Evolutionary conservation across 2,329 filamentous ascomycete genomes (phyloP).

Genomic region (Simplicillium aogashimaense): DNA sequence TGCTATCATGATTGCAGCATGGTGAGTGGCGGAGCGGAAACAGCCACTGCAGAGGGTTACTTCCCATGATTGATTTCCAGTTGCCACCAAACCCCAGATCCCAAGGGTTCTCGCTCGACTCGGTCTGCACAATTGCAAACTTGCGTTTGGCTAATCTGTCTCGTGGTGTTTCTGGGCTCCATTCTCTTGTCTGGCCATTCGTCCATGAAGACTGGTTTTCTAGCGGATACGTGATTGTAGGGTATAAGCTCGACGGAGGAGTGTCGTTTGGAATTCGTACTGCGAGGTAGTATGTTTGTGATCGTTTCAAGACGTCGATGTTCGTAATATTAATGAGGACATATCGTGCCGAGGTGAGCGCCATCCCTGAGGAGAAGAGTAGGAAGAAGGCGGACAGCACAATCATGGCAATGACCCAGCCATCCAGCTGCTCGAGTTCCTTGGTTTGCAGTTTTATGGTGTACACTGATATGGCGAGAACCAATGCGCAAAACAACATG

Average conservation of each 20-base stretch:
- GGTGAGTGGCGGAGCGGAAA: slow-evolving; percentile 68
- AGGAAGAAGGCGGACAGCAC: slow-evolving; percentile 63
- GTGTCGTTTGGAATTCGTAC: slow-evolving; percentile 52
- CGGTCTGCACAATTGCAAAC: slow-evolving; percentile 71
- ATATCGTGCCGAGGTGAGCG: slow-evolving; percentile 59
- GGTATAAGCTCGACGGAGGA: slow-evolving; percentile 30
- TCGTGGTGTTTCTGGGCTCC: slow-evolving; percentile 12
- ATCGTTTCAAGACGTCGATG: slow-evolving; percentile 63
- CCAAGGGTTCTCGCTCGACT: slow-evolving; percentile 76
- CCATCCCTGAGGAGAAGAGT: slow-evolving; percentile 75
- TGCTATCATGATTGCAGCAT: slow-evolving; percentile 56
- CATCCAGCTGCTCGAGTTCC: slow-evolving; percentile 33
- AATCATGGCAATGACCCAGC: slow-evolving; percentile 56
- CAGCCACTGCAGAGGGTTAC: slow-evolving; percentile 63
- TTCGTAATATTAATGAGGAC: slow-evolving; percentile 69
- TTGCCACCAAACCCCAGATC: slow-evolving; percentile 63
- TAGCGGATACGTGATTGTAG: slow-evolving; percentile 51
- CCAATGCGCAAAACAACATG: slow-evolving; percentile 53
- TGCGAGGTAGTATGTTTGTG: slow-evolving; percentile 61
- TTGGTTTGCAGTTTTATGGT: slow-evolving; percentile 46
- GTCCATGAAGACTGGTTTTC: slow-evolving; percentile 5
- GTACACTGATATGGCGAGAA: slow-evolving; percentile 53
- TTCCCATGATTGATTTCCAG: slow-evolving; percentile 72
- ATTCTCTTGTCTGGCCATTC: slow-evolving; percentile 9
- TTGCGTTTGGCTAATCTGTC: slow-evolving; percentile 46